These are phyloP conservation scores for Pseudogymnoascus sp. DNA, from an alignment of 2,329 filamentous ascomycete species.

Conservation along the genomic window DNA sequence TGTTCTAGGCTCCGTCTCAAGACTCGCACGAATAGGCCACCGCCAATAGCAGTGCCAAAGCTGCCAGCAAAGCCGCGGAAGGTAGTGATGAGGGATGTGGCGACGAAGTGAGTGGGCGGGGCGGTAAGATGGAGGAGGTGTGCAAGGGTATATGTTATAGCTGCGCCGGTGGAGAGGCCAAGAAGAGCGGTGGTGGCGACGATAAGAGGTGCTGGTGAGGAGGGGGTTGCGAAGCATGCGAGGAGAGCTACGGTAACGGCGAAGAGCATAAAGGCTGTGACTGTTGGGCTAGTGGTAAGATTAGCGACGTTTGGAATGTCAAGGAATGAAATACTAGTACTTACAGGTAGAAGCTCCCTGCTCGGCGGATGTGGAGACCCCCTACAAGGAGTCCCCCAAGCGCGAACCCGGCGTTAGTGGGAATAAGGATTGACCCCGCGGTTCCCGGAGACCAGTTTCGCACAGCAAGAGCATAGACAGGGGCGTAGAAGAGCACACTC, in stretches of 20 bases:
- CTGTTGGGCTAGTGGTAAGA: constrained; percentile 35
- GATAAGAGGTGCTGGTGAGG: constrained; percentile 44
- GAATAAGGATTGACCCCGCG: constrained; percentile 68
- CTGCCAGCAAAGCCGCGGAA: constrained; percentile 75
- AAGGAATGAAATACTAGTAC: constrained; percentile 14
- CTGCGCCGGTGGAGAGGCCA: constrained; percentile 63
- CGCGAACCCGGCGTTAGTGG: constrained; percentile 74
- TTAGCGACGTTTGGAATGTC: background rate
- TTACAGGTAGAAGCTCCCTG: constrained; percentile 61
- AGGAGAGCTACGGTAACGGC: constrained; percentile 49
- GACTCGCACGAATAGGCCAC: constrained; percentile 40
- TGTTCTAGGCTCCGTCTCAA: constrained; percentile 26
- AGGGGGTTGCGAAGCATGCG: constrained; percentile 45
- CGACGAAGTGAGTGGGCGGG: constrained; percentile 61
- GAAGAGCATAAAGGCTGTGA: constrained; percentile 56
- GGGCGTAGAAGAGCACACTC: constrained; percentile 72
- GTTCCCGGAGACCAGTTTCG: constrained; percentile 59
- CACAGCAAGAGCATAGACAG: constrained; percentile 71
- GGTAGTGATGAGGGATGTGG: constrained; percentile 67
- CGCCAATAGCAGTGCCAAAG: constrained; percentile 72
- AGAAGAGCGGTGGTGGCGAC: constrained; percentile 57
- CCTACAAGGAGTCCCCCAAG: constrained; percentile 65
- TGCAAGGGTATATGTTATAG: constrained; percentile 72
- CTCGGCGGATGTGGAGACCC: constrained; percentile 64
- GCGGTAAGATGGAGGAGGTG: constrained; percentile 67